Evolutionary conservation across 225 moss, liverwort and hornwort species (phyloP).

Genomic region (Pseudoscleropodium purum): DNA sequence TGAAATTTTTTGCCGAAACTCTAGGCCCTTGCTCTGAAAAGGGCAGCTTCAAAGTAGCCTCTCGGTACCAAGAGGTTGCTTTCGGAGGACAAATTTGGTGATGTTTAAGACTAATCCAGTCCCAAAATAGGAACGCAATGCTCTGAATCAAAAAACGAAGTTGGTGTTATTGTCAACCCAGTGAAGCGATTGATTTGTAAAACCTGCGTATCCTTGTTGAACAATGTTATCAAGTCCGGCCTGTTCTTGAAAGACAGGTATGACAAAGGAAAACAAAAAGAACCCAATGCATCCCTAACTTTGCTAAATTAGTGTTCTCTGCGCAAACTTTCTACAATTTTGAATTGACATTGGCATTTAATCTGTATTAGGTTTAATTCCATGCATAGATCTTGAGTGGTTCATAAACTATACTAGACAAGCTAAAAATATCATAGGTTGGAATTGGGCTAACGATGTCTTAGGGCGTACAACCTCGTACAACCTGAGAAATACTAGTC

Average conservation of each 20-base stretch:
- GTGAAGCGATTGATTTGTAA: background rate
- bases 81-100: no score
- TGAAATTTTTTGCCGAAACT: no score
- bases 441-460: background rate
- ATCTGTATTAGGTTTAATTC: background rate
- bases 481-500: background rate
- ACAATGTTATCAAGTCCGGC: background rate
- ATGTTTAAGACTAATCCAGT: background rate
- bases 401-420: background rate
- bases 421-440: background rate
- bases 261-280: background rate
- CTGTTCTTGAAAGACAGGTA: background rate
- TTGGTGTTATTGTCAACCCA: background rate
- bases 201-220: background rate
- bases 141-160: background rate
- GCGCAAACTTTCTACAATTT: background rate
- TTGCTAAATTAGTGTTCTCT: background rate
- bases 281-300: background rate
- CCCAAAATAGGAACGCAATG: background rate
- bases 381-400: background rate
- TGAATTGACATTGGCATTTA: background rate
- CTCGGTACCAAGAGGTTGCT: no score
- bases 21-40: no score
- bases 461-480: background rate
- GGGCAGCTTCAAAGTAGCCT: no score